Conservation (phyloP, 345 rosid genomes). For the Boechera divaricarpa region DNA sequence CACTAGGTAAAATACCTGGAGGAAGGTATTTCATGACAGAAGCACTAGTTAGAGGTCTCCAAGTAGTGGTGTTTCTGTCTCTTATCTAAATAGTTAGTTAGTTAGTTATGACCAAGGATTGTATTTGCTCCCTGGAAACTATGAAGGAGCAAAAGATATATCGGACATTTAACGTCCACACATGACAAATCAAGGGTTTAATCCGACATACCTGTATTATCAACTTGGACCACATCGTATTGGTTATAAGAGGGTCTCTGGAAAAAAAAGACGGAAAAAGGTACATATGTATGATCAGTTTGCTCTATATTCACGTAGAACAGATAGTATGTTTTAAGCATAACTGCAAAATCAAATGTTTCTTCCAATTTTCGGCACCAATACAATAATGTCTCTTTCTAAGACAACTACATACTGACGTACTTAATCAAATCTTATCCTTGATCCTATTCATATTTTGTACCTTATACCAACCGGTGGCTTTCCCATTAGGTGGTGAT, state of each 20-base stretch:
- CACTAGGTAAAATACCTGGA: slow-evolving; percentile 73
- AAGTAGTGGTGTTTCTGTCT: neutral
- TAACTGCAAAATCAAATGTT: neutral
- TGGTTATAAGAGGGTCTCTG: slow-evolving; percentile 86
- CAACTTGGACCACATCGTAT: slow-evolving; percentile 84
- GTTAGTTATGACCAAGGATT: neutral
- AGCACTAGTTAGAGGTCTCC: neutral
- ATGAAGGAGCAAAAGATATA: neutral
- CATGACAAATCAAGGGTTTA: slow-evolving; percentile 4
- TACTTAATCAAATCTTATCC: neutral
- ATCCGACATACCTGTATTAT: slow-evolving; percentile 61
- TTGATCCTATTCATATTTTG: neutral
- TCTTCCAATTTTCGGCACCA: neutral
- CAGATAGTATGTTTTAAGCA: neutral
- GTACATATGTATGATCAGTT: slow-evolving; percentile 8
- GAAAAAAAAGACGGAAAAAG: neutral
- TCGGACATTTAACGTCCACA: neutral
- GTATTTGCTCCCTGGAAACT: neutral
- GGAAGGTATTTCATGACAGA: slow-evolving; percentile 4
- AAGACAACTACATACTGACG: neutral
- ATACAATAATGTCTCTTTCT: neutral
- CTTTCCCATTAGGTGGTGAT: slow-evolving; percentile 73
- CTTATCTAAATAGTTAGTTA: neutral
- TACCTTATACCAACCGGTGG: slow-evolving; percentile 88
- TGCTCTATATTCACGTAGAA: neutral